phyloP scores from a whole-genome alignment of 148 eudicot genomes.

The Chenopodium berlandieri region DNA sequence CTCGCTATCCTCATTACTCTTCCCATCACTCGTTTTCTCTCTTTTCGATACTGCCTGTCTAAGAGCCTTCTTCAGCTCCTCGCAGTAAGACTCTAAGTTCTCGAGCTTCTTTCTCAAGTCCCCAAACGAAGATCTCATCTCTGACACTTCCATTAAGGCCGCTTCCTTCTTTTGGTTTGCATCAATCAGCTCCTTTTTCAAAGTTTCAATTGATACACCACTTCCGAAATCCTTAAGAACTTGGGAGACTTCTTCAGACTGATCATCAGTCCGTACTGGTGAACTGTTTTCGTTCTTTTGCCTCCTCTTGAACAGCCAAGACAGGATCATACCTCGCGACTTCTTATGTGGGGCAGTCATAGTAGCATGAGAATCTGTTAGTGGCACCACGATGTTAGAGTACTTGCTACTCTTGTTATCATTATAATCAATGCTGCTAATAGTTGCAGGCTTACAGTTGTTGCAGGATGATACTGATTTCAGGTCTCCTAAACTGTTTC shows the following conservation, averaged over 20 bases:
- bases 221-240: conserved; percentile 39
- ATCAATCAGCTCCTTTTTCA: conserved; percentile 65
- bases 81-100: conserved; percentile 67
- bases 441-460: conserved; percentile 56
- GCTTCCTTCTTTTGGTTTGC: conserved; percentile 66
- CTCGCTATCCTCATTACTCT: conserved; percentile 24
- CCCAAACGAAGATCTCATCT: conserved; percentile 75
- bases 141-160: conserved; percentile 60
- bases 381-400: conserved; percentile 55
- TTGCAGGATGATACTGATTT: conserved; percentile 68
- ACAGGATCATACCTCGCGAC: conserved; percentile 44
- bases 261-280: conserved; percentile 41
- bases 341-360: conserved; percentile 41
- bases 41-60: conserved; percentile 43
- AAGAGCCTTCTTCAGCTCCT: conserved; percentile 75
- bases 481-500: conserved; percentile 65
- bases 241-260: conserved; percentile 56
- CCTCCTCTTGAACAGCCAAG: conserved; percentile 79
- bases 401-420: conserved; percentile 39
- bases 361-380: conserved; percentile 65
- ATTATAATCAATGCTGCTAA: conserved; percentile 27
- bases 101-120: conserved; percentile 68
- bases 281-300: conserved; percentile 48
- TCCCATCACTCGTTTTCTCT: conserved; percentile 24
- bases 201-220: conserved; percentile 42